phyloP scores from a whole-genome alignment of 768 basidiomycete species.

The Phallus indusiatus region DNA sequence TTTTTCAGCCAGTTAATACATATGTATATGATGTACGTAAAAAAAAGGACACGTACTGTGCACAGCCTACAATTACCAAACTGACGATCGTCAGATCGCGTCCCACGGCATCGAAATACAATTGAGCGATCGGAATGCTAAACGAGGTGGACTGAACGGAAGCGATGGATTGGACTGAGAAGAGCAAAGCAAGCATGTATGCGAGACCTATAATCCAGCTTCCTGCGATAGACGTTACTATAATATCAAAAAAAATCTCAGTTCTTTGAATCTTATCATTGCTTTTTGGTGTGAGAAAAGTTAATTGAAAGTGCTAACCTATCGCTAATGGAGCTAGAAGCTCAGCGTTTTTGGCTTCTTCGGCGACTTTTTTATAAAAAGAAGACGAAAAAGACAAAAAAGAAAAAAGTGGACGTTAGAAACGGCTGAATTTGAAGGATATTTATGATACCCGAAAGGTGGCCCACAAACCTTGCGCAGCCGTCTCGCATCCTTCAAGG shows the following conservation, averaged over 20 bases:
- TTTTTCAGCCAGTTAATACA: not conserved
- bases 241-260: not conserved
- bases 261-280: too few relatives aligned
- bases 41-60: constrained; percentile 24
- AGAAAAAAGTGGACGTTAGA: not conserved
- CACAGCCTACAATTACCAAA: constrained; percentile 37
- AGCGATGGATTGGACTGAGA: constrained; percentile 44
- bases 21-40: not conserved
- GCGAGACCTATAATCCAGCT: constrained; percentile 48
- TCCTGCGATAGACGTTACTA: constrained; percentile 30
- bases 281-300: too few relatives aligned
- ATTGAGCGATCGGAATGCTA: constrained; percentile 52
- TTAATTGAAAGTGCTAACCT: constrained; percentile 29
- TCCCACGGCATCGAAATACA: constrained; percentile 47
- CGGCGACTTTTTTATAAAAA: too few relatives aligned
- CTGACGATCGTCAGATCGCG: constrained; percentile 38
- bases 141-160: constrained; percentile 39
- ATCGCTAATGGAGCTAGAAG: constrained; percentile 49
- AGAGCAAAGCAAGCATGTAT: constrained; percentile 51
- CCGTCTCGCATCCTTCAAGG: constrained; percentile 52
- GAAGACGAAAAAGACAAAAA: too few relatives aligned
- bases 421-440: not conserved
- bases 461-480: constrained; percentile 34
- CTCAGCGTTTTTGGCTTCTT: constrained; percentile 47
- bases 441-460: not conserved